Evolutionary conservation across 1,284 basidiomycete genomes (phyloP), one percentile per base, ranked within the genome.

Genomic region (Boletus mariae): DNA sequence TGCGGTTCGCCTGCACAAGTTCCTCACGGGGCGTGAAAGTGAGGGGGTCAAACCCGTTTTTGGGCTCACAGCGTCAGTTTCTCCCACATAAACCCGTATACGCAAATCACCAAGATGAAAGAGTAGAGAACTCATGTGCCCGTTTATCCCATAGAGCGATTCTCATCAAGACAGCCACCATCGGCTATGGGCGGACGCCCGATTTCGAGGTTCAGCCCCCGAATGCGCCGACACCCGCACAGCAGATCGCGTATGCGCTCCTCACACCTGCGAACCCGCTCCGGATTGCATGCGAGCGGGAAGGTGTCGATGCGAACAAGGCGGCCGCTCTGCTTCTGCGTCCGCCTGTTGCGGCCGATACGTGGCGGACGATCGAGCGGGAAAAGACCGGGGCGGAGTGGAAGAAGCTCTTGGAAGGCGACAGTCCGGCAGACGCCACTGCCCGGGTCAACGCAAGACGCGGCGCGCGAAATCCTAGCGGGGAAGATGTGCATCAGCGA

Each of bases 1-100:
- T 5, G 54, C 58, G n/a, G 63, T 83, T 12, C 76, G 89, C 23
- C 77, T 84, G 62, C 91, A 94, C 69, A 75, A 78, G 13, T 93
- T 94, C 71, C 73, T 92, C 41, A 94, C 91, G 0, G 91, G 91
- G 0, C 72, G 90, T 38, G 91, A 94, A 67, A 82, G 79, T 5
- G 83, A 84, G 15, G 90, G 90, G 0, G 81, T 90, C 17, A 92
- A 91, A 61, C 92, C 91, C 13, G 82, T 94, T 1, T 91, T 84
- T 58, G 91, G 90, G 3, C 71, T 93, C 13, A 94, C 92, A 46
- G 82, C 90, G 89, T 92, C 64, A 59, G 83, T 77, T n/a, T 49
- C 26, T 38, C 17, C 9, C 23, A 28, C 29, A 31, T 4, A 13
- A 6, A 4, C 15, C 5, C n/a, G 17, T 4, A 26, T 42, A 13